Evolutionary conservation across 1,284 basidiomycete species (phyloP).

Genomic region (Singerocomus rubriflavus): DNA sequence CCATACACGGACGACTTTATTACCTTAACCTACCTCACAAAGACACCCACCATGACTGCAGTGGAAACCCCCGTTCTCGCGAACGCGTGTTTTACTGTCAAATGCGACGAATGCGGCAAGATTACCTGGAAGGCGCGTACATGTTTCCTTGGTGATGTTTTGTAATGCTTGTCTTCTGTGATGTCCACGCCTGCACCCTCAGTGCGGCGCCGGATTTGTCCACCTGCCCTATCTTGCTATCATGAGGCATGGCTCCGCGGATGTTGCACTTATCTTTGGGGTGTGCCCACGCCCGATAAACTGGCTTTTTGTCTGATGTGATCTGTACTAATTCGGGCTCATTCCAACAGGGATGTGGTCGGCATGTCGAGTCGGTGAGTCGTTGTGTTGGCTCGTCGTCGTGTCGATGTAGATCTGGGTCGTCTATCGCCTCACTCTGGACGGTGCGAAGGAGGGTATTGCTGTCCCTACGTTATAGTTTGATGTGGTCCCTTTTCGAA

Average conservation of each 20-base stretch:
- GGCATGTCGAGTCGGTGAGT: constrained; percentile 62
- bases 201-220: constrained; percentile 18
- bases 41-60: constrained; percentile 23
- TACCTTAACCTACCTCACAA: constrained; percentile 33
- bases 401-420: constrained; percentile 18
- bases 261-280: constrained; percentile 15
- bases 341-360: constrained; percentile 59
- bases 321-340: constrained; percentile 6
- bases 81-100: constrained; percentile 54
- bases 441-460: constrained; percentile 8
- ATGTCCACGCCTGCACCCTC: constrained; percentile 15
- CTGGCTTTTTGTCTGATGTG: not conserved
- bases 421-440: constrained; percentile 7
- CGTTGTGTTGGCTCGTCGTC: constrained; percentile 15
- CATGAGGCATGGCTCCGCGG: constrained; percentile 14
- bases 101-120: constrained; percentile 64
- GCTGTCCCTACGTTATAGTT: constrained; percentile 28
- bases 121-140: constrained; percentile 68
- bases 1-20: constrained; percentile 27
- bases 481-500: constrained; percentile 38
- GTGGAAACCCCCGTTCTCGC: constrained; percentile 37
- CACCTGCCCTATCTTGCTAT: constrained; percentile 6
- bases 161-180: constrained; percentile 11
- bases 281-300: constrained; percentile 10
- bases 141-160: constrained; percentile 26